Base-by-base conservation (phyloP, 1,139 yeast genomes). In the Ogataea hybrid region DNA sequence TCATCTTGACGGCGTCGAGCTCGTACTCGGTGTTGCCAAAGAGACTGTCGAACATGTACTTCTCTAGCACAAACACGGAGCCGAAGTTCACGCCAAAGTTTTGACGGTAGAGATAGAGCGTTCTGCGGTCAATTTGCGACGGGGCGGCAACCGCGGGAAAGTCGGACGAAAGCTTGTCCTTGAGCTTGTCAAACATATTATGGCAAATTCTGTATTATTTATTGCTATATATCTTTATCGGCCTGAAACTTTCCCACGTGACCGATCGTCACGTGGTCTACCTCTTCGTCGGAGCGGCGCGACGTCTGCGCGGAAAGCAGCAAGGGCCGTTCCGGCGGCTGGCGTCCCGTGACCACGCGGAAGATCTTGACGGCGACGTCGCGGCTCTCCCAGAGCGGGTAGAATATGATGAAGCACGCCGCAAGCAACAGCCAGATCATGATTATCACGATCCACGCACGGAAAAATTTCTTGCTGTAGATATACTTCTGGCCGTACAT, bases 81-180 rank as follows among this genome's bases (percentile, higher is more conserved):
- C 98, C 97, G 32, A 92, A 64, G 61, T 90, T 90, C 28, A 88
- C 95, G 10, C 97, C 98, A 57, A 76, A 79, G 57, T 87, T 87
- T 50, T 68, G 70, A 44, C 97, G 70, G 35, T 75, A 68, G 54
- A 79, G 86, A 58, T 73, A 81, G 23, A 88, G 76, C 41, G 81
- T 77, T 36, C 68, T 68, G 11, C 28, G 31, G 39, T 36, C 40
- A 27, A 36, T 32, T 3, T 17, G 2, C 4, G 34, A 6, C 4
- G 32, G 35, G 5, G 15, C 12, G 12, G 31, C 11, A 2, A 21
- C 31, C 14, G 28, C 34, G 2, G 39, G 38, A 5, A 33, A 8
- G 11, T 30, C 28, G 3, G 25, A 21, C 32, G 28, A 25, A 11
- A 38, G 15, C 25, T 41, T 37, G 27, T 35, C 21, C 30, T 37